Evolutionary conservation across 129 eudicot genomes (phyloP), one percentile per base, ranked within the genome.

Genomic region (Kitagawia praeruptora): DNA sequence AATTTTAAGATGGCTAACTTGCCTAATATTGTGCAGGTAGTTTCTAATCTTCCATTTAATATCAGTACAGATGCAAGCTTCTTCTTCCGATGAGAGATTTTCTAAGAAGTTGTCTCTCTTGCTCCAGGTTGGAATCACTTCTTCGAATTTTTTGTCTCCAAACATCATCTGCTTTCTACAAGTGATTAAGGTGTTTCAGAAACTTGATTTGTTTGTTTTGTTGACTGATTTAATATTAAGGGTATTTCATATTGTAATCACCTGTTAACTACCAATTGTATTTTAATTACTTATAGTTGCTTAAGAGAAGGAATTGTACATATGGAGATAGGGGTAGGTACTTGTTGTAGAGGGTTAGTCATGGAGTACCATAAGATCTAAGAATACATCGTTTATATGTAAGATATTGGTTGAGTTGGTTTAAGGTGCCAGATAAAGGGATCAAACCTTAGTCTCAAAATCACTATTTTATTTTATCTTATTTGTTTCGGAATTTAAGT

Each of bases 41-140:
- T 95, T 40, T 89, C 99, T 11, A 95, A 95, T 80, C 86, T 95
- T 80, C 99, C 99, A 56, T 95, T 95, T 77, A 95, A 95, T 88
- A 92, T 92, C 71, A 95, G 95, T 80, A 92, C 93, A 0, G 97
- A 92, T 80, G 91, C 92, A 79, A 90, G 84, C 95, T 85, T 73
- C 97, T 95, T 83, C 97, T 95, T 83, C 99, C 99, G 4, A 95
- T 95, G 99, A 97, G 99, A 45, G 99, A 95, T 83, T 34, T 87
- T 92, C 85, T 95, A 97, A 28, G 95, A 92, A 87, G 97, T 95
- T 48, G 91, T 95, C 34, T 82, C 93, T 95, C 64, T 86, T 95
- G 81, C 99, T 95, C 78, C 97, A 95, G 97, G 99, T 95, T 69
- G 25, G 82, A 25, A 3, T 82, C 69, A 21, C 58, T 75, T 31